phyloP scores from a whole-genome alignment of 306 rosid species.

The Arachis hypogaea region DNA sequence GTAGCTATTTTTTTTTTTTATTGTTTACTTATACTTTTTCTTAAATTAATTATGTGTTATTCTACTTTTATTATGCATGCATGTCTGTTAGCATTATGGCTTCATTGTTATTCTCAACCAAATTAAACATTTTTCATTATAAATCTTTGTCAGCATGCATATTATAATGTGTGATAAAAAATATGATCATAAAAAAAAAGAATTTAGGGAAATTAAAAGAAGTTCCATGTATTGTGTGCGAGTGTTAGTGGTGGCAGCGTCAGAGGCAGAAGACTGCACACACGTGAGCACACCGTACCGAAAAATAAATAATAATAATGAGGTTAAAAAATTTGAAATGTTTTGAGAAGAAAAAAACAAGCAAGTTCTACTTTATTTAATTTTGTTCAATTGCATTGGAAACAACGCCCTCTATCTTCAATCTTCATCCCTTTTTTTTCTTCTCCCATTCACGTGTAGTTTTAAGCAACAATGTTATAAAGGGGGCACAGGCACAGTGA shows the following conservation, averaged over 20 bases:
- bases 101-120: too few species aligned
- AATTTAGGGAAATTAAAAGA: constrained; percentile 12
- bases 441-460: constrained; percentile 66
- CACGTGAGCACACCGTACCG: constrained; percentile 55
- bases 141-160: too few species aligned
- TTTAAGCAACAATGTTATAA: constrained; percentile 40
- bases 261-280: constrained; percentile 43
- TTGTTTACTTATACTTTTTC: too few species aligned
- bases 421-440: neutral
- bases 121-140: too few species aligned
- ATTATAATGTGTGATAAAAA: too few species aligned
- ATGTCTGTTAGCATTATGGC: too few species aligned
- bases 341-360: constrained; percentile 29
- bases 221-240: constrained; percentile 7
- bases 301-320: neutral
- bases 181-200: constrained; percentile 16
- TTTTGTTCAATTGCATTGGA: constrained; percentile 43
- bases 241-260: constrained; percentile 39
- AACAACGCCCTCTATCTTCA: constrained; percentile 53
- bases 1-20: neutral
- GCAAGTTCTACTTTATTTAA: constrained; percentile 35
- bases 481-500: constrained; percentile 39
- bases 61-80: too few species aligned
- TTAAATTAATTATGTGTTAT: too few species aligned
- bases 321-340: constrained; percentile 34